A percentile compares a stretch with the other conserved stretches of the same genome.
Evolutionary conservation across 1,284 basidiomycete species (phyloP).

Genomic region (Cystobasidiaceae sp.): DNA sequence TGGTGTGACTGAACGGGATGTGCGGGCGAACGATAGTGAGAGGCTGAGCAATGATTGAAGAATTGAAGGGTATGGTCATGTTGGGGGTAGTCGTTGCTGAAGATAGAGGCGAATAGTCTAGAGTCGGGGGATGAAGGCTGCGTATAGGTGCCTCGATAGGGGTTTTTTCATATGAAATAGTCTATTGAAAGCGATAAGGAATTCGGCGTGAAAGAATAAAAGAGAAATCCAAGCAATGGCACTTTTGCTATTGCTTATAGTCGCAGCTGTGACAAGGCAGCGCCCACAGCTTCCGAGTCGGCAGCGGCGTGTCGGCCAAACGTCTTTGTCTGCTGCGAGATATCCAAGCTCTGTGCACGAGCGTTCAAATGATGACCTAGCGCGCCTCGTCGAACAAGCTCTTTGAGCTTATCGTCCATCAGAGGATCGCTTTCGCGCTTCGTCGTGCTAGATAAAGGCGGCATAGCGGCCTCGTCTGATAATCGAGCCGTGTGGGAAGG

Average conservation of each 20-base stretch:
- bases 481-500: background rate
- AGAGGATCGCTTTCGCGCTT: slow-evolving; percentile 28
- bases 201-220: too few relatives aligned
- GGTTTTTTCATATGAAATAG: too few relatives aligned
- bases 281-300: slow-evolving; percentile 17
- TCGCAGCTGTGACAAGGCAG: slow-evolving; percentile 11
- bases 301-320: slow-evolving; percentile 21
- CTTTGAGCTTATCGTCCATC: slow-evolving; percentile 27
- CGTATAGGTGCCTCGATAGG: too few relatives aligned
- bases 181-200: too few relatives aligned
- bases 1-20: too few relatives aligned
- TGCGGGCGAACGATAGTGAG: too few relatives aligned
- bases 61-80: too few relatives aligned
- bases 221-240: too few relatives aligned
- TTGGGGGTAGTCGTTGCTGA: too few relatives aligned
- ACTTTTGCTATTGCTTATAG: background rate
- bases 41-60: too few relatives aligned
- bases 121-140: too few relatives aligned
- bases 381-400: slow-evolving; percentile 18
- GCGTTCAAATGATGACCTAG: slow-evolving; percentile 30
- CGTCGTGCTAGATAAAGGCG: background rate
- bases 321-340: slow-evolving; percentile 21
- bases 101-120: too few relatives aligned
- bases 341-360: slow-evolving; percentile 25
- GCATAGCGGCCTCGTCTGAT: slow-evolving; percentile 7